Evolutionary conservation across 108 stramenopile species (phyloP), one percentile per base, ranked within the genome.

Genomic region (Skeletonema marinoi): DNA sequence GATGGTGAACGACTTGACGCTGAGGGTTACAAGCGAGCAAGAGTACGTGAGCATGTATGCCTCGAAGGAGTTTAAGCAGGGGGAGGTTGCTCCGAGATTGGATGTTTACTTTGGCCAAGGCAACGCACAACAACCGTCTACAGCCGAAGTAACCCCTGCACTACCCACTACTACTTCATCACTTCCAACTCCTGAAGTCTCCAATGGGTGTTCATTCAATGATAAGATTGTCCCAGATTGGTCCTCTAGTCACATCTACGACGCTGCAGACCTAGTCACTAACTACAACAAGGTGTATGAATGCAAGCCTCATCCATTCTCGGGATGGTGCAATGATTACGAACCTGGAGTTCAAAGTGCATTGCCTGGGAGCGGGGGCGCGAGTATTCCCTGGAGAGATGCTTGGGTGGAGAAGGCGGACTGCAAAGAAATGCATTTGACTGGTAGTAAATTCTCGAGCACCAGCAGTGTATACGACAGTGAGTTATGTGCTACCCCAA

Each of bases 251-350:
- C 51, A 44, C 14, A 11, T 8, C 2, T 74, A 74, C 66, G 12
- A 67, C n/a, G 63, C 32, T 36, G 30, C 35, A 13, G 31, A 65
- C 4, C 7, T 54, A 29, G 44, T 50, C 65, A 25, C 73, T 32
- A 21, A 29, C 9, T 30, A 67, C 65, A 41, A 41, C 19, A 32
- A 56, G n/a, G 64, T 74, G 14, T 74, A 74, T 25, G 19, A 74
- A 68, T 74, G 73, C 44, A 74, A 74, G 30, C 65, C 65, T 12
- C 33, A 66, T 30, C 73, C 73, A 6, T 74, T 68, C 66, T 42
- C 32, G 10, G 73, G 73, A 67, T 74, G 73, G 73, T 74, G 73
- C 25, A 41, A 41, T 29, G 67, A 71, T 39, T 71, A 71, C 14
- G 41, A 60, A 42, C 70, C 70, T 11, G 60, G 59, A n/a, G 6